Evolutionary conservation across 805 yeast species (phyloP).

Genomic region (Teunomyces gatunensis): DNA sequence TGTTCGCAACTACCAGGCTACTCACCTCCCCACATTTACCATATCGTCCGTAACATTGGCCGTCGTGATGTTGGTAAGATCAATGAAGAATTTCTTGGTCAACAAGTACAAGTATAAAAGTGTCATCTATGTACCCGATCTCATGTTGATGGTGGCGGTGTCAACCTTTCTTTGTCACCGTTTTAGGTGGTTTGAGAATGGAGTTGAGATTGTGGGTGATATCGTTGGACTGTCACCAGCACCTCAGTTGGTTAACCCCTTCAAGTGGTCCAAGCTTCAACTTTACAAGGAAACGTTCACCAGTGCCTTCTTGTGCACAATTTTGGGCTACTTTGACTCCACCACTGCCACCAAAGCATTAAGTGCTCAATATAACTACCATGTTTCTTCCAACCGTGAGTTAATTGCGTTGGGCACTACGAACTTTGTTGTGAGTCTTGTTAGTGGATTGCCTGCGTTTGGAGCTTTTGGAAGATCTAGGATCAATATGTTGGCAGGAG

Average conservation of each 20-base stretch:
- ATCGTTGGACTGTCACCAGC: conserved; percentile 11
- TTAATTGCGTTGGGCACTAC: conserved; percentile 31
- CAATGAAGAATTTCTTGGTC: conserved; percentile 16
- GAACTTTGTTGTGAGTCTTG: conserved; percentile 24
- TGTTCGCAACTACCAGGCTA: conserved; percentile 6
- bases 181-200: conserved; percentile 23
- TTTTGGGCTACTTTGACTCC: conserved; percentile 34
- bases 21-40: conserved; percentile 15
- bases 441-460: conserved; percentile 35
- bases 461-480: conserved; percentile 39
- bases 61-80: conserved; percentile 20
- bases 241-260: conserved; percentile 20
- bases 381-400: conserved; percentile 32
- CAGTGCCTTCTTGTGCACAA: conserved; percentile 31
- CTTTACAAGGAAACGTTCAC: conserved; percentile 24
- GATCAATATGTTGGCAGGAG: conserved; percentile 45
- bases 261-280: conserved; percentile 14
- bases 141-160: conserved; percentile 28
- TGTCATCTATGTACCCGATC: conserved; percentile 31
- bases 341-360: conserved; percentile 34
- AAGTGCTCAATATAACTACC: conserved; percentile 30
- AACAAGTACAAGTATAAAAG: conserved; percentile 12
- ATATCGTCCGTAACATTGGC: conserved; percentile 21
- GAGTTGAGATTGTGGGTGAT: conserved; percentile 31
- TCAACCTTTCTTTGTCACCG: conserved; percentile 26